phyloP scores from a whole-genome alignment of 139 green algal species.

The Chlamydomonas sphaeroides region DNA sequence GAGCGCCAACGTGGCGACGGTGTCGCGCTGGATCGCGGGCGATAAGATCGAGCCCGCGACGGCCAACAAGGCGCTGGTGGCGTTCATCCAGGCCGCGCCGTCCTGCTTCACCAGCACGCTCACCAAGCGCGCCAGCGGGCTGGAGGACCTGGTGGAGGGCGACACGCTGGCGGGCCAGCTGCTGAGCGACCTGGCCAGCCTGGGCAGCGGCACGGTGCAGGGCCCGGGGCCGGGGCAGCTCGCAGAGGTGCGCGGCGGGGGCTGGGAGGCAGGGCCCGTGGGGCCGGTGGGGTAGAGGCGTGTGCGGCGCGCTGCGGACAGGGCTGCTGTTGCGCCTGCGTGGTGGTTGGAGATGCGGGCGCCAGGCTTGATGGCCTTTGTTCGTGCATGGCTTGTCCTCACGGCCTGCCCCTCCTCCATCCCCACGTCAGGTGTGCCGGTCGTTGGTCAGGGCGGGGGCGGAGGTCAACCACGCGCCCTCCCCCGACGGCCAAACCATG shows the following conservation, averaged over 20 bases:
- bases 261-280: no score
- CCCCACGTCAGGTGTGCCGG: neutral
- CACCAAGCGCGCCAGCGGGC: no score
- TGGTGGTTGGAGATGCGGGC: no score
- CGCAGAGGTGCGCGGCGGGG: no score
- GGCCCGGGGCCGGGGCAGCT: no score
- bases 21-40: constrained; percentile 12
- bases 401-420: no score
- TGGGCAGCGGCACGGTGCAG: no score
- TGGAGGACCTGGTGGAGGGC: neutral
- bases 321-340: no score
- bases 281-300: no score
- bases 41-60: neutral
- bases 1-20: neutral
- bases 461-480: constrained; percentile 7
- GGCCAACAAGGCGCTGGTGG: neutral
- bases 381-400: neutral
- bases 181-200: neutral
- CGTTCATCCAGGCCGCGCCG: constrained; percentile 1
- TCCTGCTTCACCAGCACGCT: constrained; percentile 6
- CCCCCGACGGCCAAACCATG: neutral
- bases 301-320: no score
- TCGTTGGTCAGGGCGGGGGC: constrained; percentile 21
- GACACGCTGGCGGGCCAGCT: neutral
- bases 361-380: no score